Evolutionary conservation across 345 rosid genomes (phyloP).

Genomic region (Ailanthus altissimus): DNA sequence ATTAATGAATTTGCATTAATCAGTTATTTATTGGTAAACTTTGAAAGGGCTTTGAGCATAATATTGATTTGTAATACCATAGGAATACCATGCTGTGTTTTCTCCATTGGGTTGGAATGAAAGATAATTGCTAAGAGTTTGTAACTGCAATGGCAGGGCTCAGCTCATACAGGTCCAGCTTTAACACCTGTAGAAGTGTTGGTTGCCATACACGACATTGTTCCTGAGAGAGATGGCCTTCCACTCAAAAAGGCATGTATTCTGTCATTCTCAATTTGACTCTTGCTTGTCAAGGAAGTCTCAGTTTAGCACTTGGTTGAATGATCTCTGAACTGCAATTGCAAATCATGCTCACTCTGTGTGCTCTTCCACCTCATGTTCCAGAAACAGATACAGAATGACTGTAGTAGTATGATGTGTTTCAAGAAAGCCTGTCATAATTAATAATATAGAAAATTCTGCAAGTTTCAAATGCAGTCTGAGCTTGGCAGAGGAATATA

Average conservation of each 20-base stretch:
- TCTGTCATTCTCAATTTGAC: constrained; percentile 20
- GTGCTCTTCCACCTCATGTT: background rate
- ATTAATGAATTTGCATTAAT: background rate
- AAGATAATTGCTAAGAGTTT: constrained; percentile 2
- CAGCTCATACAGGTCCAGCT: constrained; percentile 99
- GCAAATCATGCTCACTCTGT: background rate
- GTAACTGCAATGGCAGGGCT: constrained; percentile 64
- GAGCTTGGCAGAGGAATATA: constrained; percentile 7
- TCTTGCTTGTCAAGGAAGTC: constrained; percentile 12
- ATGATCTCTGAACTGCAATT: constrained; percentile 11
- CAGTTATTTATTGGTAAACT: background rate
- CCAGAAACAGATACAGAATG: background rate
- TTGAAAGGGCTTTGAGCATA: background rate
- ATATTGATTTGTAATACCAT: background rate
- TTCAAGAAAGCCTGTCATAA: background rate
- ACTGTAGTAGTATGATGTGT: background rate
- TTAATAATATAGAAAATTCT: background rate
- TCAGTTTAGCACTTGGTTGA: constrained; percentile 13
- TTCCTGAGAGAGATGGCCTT: constrained; percentile 86
- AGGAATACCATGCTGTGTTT: background rate
- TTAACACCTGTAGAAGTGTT: constrained; percentile 95
- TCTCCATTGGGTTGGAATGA: background rate
- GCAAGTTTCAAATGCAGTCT: background rate
- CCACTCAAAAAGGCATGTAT: constrained; percentile 73
- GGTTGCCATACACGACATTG: constrained; percentile 88